These are phyloP conservation scores for Boletus edulis DNA, from an alignment of 768 basidiomycete genomes.

Conservation along the genomic window DNA sequence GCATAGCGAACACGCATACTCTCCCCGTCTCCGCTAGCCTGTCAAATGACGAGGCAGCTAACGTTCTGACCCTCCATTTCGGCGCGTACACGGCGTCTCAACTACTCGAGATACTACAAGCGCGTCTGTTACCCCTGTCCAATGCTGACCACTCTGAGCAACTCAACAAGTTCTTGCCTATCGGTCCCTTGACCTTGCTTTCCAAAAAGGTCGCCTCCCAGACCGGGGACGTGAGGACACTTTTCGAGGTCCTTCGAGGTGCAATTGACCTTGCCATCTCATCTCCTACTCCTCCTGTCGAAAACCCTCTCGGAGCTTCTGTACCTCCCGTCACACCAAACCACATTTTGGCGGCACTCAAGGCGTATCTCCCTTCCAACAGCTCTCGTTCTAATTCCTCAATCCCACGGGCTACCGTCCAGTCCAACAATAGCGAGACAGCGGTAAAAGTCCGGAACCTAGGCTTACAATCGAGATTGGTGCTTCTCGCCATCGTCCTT, in stretches of 20 bases:
- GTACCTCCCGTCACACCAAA: constrained; percentile 55
- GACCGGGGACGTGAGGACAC: constrained; percentile 78
- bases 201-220: constrained; percentile 79
- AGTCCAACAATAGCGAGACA: constrained; percentile 54
- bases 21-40: constrained; percentile 56
- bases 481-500: constrained; percentile 60
- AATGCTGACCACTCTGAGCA: constrained; percentile 29
- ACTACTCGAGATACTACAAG: constrained; percentile 64
- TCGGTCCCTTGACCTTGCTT: constrained; percentile 62
- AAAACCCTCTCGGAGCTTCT: constrained; percentile 31
- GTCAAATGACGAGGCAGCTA: constrained; percentile 34
- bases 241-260: constrained; percentile 78
- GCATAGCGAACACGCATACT: constrained; percentile 88
- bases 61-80: constrained; percentile 72
- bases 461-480: constrained; percentile 72
- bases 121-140: constrained; percentile 57
- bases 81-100: constrained; percentile 74
- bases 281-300: constrained; percentile 14
- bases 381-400: constrained; percentile 13
- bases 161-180: constrained; percentile 57
- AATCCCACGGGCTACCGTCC: constrained; percentile 16
- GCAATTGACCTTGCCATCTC: constrained; percentile 71
- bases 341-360: constrained; percentile 72
- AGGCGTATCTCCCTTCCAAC: constrained; percentile 57
- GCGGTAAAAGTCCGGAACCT: constrained; percentile 64